These are phyloP conservation scores for Malassezia psittaci DNA, from an alignment of 1,284 basidiomycete species.

Conservation along the genomic window DNA sequence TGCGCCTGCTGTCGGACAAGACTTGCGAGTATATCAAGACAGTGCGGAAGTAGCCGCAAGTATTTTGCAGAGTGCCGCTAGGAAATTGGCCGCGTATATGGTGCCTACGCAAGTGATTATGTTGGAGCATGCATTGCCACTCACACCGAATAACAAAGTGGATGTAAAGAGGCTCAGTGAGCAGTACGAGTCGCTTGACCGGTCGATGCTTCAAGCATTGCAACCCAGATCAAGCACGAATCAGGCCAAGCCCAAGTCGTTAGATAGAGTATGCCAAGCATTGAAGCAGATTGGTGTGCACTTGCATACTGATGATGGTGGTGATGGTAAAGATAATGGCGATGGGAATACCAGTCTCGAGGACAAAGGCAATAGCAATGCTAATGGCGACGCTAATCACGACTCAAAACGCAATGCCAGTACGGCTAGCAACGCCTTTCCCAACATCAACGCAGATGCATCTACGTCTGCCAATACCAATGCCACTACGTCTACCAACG, in stretches of 20 bases:
- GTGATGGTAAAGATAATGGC: no score
- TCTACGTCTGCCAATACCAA: no score
- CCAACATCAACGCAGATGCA: no score
- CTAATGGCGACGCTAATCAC: no score
- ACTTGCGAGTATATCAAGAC: neutral
- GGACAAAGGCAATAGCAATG: no score
- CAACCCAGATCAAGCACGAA: slow-evolving; percentile 9
- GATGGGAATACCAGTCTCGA: no score
- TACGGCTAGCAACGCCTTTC: no score
- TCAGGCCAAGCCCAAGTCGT: slow-evolving; percentile 7
- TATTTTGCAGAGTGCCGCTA: slow-evolving; percentile 15
- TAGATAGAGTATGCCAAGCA: slow-evolving; percentile 18
- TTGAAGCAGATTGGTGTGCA: slow-evolving; percentile 15
- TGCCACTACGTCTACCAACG: no score
- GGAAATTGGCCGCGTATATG: slow-evolving; percentile 38
- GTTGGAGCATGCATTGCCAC: slow-evolving; percentile 22
- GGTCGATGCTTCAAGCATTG: slow-evolving; percentile 13
- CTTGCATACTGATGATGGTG: no score
- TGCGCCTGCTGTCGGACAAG: neutral
- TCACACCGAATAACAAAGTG: slow-evolving; percentile 45
- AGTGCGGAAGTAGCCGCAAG: neutral
- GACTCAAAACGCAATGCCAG: no score
- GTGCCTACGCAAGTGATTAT: slow-evolving; percentile 33
- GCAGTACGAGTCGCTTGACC: slow-evolving; percentile 21
- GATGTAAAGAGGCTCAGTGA: slow-evolving; percentile 26